These are phyloP conservation scores for Scytalidium sp. DNA, from an alignment of 2,329 filamentous ascomycete genomes.

Conservation along the genomic window DNA sequence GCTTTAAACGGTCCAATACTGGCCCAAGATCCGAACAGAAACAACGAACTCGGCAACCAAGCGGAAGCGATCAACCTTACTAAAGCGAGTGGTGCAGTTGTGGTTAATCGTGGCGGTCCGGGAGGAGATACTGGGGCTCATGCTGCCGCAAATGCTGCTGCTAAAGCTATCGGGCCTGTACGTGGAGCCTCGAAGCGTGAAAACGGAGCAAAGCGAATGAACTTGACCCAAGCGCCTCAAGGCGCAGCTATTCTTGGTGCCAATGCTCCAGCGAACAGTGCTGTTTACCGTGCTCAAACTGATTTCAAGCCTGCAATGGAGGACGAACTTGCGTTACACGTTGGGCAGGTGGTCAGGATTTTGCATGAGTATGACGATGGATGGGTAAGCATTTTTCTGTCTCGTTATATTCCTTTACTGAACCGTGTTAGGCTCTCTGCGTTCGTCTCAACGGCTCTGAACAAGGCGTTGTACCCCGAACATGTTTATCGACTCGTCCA, in stretches of 20 bases:
- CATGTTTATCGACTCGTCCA: constrained; percentile 86
- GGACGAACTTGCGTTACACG: constrained; percentile 80
- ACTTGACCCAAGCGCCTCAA: constrained; percentile 50
- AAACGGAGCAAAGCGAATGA: constrained; percentile 43
- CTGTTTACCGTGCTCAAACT: constrained; percentile 89
- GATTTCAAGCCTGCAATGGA: constrained; percentile 92
- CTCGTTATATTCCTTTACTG: neutral
- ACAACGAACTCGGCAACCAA: constrained; percentile 49
- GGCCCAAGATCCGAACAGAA: constrained; percentile 42
- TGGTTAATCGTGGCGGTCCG: constrained; percentile 33
- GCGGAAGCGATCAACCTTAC: constrained; percentile 45
- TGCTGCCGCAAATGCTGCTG: constrained; percentile 25
- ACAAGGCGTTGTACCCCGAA: constrained; percentile 91
- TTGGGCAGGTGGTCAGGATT: constrained; percentile 82
- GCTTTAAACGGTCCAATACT: constrained; percentile 58
- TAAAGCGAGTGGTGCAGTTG: constrained; percentile 38
- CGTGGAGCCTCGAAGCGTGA: constrained; percentile 58
- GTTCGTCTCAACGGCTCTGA: constrained; percentile 84
- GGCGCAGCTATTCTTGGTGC: constrained; percentile 61
- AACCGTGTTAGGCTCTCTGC: constrained; percentile 70
- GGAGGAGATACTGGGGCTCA: constrained; percentile 37
- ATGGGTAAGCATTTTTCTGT: constrained; percentile 69
- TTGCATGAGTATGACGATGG: constrained; percentile 97
- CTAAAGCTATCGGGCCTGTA: constrained; percentile 30
- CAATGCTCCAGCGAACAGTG: constrained; percentile 53